Evolutionary conservation across 495 filamentous ascomycete species (phyloP).

Genomic region (Glutinoglossum americanum): DNA sequence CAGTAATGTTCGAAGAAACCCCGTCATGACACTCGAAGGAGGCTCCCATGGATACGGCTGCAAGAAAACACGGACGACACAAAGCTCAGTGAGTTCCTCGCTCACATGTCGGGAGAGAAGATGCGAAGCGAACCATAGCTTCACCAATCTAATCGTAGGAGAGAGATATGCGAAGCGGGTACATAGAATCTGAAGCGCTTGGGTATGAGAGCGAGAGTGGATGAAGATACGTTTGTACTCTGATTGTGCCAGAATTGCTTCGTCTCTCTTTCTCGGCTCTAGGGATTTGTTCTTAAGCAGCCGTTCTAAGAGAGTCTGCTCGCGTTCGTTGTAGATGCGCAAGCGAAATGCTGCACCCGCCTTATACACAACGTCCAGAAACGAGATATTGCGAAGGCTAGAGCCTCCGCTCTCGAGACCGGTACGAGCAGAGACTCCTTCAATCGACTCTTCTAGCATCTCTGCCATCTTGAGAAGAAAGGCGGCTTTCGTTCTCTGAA

Average conservation of each 20-base stretch:
- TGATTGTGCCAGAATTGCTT: slow-evolving; percentile 42
- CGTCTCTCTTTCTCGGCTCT: slow-evolving; percentile 38
- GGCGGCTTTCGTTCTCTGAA: slow-evolving; percentile 83
- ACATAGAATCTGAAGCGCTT: slow-evolving; percentile 53
- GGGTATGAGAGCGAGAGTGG: slow-evolving; percentile 54
- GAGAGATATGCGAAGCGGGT: slow-evolving; percentile 67
- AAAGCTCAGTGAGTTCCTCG: slow-evolving; percentile 65
- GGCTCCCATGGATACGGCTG: slow-evolving; percentile 59
- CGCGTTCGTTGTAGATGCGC: slow-evolving; percentile 62
- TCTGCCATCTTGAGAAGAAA: slow-evolving; percentile 68
- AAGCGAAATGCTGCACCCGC: slow-evolving; percentile 45
- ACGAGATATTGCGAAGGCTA: slow-evolving; percentile 53
- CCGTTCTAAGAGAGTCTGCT: slow-evolving; percentile 58
- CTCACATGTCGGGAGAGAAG: slow-evolving; percentile 53
- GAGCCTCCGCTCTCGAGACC: slow-evolving; percentile 58
- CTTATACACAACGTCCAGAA: slow-evolving; percentile 57
- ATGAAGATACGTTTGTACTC: slow-evolving; percentile 48
- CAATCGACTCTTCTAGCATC: slow-evolving; percentile 33
- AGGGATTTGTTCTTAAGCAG: slow-evolving; percentile 48
- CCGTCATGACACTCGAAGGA: slow-evolving; percentile 59
- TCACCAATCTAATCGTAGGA: slow-evolving; percentile 66
- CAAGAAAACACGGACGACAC: slow-evolving; percentile 55
- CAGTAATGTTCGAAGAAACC: slow-evolving; percentile 57
- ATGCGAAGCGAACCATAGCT: slow-evolving; percentile 75
- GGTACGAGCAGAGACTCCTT: slow-evolving; percentile 34